Conservation (phyloP, 2,329 filamentous ascomycete genomes). For the Curvularia verruculosa region DNA sequence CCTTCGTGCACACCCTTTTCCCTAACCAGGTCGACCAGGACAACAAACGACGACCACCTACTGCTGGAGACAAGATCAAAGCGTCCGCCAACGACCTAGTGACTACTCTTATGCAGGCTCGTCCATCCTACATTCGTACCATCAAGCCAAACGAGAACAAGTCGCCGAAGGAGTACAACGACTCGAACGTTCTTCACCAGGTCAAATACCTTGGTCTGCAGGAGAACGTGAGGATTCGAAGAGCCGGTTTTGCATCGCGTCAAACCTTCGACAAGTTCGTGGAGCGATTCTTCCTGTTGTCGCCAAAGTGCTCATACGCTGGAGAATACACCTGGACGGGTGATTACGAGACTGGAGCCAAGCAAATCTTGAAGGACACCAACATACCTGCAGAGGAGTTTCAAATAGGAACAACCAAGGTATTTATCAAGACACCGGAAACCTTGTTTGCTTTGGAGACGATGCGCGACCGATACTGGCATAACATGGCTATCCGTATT, state of each 20-base stretch:
- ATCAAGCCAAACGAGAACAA: constrained; percentile 99
- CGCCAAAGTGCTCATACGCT: constrained; percentile 92
- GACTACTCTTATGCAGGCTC: constrained; percentile 93
- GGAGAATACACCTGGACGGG: constrained; percentile 97
- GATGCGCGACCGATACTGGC: constrained; percentile 98
- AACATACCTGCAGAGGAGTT: constrained; percentile 95
- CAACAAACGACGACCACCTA: constrained; percentile 91
- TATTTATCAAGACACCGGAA: constrained; percentile 97
- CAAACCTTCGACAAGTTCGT: constrained; percentile 98
- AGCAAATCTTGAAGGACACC: constrained; percentile 93
- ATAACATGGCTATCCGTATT: constrained; percentile 98
- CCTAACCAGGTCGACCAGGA: constrained; percentile 93
- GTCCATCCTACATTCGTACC: constrained; percentile 96
- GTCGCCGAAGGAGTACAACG: constrained; percentile 90
- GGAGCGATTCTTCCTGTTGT: constrained; percentile 93
- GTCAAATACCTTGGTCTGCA: constrained; percentile 99
- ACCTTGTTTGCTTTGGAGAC: constrained; percentile 95
- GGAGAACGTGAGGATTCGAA: constrained; percentile 96
- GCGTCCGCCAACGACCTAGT: constrained; percentile 93
- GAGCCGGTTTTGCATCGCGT: constrained; percentile 95
- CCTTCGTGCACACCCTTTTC: constrained; percentile 87
- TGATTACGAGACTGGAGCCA: constrained; percentile 83
- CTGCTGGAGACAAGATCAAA: constrained; percentile 95
- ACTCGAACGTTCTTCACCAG: constrained; percentile 91
- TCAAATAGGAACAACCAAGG: constrained; percentile 96